Base-by-base conservation (phyloP, 306 rosid genomes). In the Pyrus communis region DNA sequence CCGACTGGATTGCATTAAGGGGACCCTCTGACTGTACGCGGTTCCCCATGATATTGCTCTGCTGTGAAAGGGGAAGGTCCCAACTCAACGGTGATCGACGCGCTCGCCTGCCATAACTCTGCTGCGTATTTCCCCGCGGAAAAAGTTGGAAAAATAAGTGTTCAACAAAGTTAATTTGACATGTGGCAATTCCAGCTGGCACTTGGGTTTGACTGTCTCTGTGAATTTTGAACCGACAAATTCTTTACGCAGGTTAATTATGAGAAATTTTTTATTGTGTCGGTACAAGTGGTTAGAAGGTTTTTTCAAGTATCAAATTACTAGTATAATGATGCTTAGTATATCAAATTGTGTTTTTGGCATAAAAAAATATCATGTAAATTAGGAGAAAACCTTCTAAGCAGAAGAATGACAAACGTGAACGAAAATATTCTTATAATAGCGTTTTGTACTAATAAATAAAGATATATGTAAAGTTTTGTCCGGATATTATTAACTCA, bases 321-420 rank as follows among this genome's bases (percentile, higher is more conserved):
- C 10, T 35, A 35, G 10, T 35, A 35, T 35, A 35, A 7, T 35
- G 9, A 7, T 35, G 42, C 2, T 35, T 7, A 35, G 42, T 35
- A 35, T 35, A 35, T 35, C 2, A 0, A 0, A 2, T 0, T 35
- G 7, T 35, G 9, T 35, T 35, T 7, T 35, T 0, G 0, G 1
- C 0, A 7, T 35, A 9, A 35, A 35, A 35, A 35, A 35, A 35
- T 35, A 0, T 35, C 0, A 7, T 35, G 42, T 35, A 35, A 35
- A 35, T 35, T 1, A 35, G 9, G 9, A 35, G 42, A 35, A 2
- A 35, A 7, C 2, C 2, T 35, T 35, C 9, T 35, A 7, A 35
- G 42, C 10, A 35, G 2, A 35, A 35, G 42, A 7, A 35, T 35
- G 10, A 7, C 42, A 7, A 35, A 35, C 42, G 42, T 7, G 9